phyloP scores from a whole-genome alignment of 306 rosid genomes.

The Crotalaria pallida region DNA sequence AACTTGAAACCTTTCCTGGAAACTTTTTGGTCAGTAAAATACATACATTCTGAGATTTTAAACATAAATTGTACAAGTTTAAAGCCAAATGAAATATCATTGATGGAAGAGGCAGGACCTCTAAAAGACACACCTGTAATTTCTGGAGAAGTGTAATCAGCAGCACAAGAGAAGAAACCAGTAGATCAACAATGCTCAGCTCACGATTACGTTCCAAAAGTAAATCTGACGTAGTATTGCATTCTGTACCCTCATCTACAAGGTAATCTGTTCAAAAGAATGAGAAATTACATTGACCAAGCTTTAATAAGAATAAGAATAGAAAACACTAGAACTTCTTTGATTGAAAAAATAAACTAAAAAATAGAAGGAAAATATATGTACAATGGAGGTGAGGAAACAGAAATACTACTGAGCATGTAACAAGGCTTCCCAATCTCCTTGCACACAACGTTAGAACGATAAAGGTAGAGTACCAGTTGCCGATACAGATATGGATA shows the following conservation, averaged over 20 bases:
- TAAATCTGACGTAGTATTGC: constrained; percentile 90
- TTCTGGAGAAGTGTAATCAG: constrained; percentile 73
- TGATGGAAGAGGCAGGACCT: neutral
- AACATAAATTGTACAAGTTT: neutral
- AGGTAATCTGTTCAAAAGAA: constrained; percentile 75
- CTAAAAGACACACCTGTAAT: constrained; percentile 60
- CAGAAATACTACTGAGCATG: neutral
- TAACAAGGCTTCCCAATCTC: neutral
- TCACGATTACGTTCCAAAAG: constrained; percentile 86
- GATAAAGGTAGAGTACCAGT: too few relatives aligned
- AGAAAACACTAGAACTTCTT: neutral
- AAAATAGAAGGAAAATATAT: neutral
- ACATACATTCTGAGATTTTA: neutral
- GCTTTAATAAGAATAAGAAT: neutral
- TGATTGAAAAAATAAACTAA: neutral
- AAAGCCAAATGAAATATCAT: neutral
- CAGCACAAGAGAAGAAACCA: constrained; percentile 78
- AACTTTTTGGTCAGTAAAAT: neutral
- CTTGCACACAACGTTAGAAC: neutral
- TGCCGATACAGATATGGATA: too few relatives aligned
- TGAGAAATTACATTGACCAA: constrained; percentile 11
- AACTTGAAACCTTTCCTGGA: neutral
- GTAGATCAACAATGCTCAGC: constrained; percentile 79
- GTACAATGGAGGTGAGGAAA: neutral
- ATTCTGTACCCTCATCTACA: constrained; percentile 96